A percentile compares a stretch with the other conserved stretches of the same genome.
phyloP scores from a whole-genome alignment of 2,329 filamentous ascomycete genomes.

The Taxawa tesnikishii region DNA sequence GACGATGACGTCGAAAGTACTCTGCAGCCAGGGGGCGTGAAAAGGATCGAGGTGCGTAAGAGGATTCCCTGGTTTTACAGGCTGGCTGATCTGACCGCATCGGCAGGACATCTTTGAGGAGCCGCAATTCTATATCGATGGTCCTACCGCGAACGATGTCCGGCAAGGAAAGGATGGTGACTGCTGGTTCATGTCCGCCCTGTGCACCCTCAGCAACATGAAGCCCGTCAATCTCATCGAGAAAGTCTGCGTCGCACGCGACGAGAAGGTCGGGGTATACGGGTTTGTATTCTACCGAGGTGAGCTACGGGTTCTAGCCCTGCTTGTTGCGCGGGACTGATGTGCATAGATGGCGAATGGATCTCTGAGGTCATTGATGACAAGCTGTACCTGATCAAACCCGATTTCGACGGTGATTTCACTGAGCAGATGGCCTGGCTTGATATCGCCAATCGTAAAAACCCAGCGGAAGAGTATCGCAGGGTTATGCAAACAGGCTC shows the following conservation, averaged over 20 bases:
- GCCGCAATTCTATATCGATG: constrained; percentile 55
- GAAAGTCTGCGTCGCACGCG: constrained; percentile 57
- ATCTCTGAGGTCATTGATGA: constrained; percentile 86
- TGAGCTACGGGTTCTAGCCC: constrained; percentile 13
- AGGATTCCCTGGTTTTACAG: constrained; percentile 12
- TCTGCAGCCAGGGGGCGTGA: constrained; percentile 57
- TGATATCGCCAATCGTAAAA: constrained; percentile 57
- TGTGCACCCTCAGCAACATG: constrained; percentile 65
- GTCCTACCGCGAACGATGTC: constrained; percentile 64
- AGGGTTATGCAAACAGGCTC: constrained; percentile 64
- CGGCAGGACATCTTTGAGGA: constrained; percentile 39
- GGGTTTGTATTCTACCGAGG: constrained; percentile 73
- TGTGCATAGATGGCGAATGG: constrained; percentile 63
- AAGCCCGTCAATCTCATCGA: constrained; percentile 69
- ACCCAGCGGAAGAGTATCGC: constrained; percentile 59
- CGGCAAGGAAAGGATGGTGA: constrained; percentile 68
- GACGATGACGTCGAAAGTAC: constrained; percentile 12
- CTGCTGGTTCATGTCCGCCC: constrained; percentile 74
- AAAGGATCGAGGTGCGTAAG: constrained; percentile 48
- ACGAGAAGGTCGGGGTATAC: constrained; percentile 67
- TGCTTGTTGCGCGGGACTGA: neutral
- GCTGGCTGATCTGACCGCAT: neutral
- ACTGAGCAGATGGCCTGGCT: constrained; percentile 58
- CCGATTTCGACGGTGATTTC: neutral
- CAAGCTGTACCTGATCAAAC: constrained; percentile 58